phyloP scores from a whole-genome alignment of 495 filamentous ascomycete species.

The Aspergillus baeticus region DNA sequence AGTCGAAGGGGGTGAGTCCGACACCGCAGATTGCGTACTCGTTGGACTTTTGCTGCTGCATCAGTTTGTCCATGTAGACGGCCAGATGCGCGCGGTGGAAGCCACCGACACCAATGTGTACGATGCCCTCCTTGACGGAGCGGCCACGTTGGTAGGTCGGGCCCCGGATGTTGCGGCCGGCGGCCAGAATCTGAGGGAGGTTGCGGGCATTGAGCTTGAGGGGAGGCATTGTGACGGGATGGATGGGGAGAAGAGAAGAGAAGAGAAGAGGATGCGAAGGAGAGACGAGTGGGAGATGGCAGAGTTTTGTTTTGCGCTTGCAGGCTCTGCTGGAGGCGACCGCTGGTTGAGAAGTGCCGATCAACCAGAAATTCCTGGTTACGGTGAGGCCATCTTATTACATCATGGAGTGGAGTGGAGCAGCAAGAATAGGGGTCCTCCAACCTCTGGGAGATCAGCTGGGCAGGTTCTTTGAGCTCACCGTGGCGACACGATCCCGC shows the following conservation, averaged over 20 bases:
- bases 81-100: slow-evolving; percentile 51
- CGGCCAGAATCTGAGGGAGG: slow-evolving; percentile 33
- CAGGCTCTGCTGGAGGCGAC: too few species aligned
- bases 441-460: too few species aligned
- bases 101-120: slow-evolving; percentile 48
- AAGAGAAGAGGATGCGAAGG: background rate
- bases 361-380: too few species aligned
- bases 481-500: too few species aligned
- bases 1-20: slow-evolving; percentile 46
- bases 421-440: too few species aligned
- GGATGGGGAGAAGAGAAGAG: slow-evolving; percentile 10
- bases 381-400: too few species aligned
- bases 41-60: slow-evolving; percentile 41
- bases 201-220: slow-evolving; percentile 42
- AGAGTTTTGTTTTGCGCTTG: too few species aligned
- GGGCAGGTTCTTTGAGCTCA: too few species aligned
- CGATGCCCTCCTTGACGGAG: slow-evolving; percentile 50
- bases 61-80: slow-evolving; percentile 46
- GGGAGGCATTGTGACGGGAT: slow-evolving; percentile 31
- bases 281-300: background rate
- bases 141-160: slow-evolving; percentile 37
- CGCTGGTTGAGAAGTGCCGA: too few species aligned
- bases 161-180: slow-evolving; percentile 28
- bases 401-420: too few species aligned
- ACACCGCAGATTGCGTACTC: slow-evolving; percentile 50